Conservation (phyloP, 495 filamentous ascomycete genomes). For the Neurospora tetraspora region DNA sequence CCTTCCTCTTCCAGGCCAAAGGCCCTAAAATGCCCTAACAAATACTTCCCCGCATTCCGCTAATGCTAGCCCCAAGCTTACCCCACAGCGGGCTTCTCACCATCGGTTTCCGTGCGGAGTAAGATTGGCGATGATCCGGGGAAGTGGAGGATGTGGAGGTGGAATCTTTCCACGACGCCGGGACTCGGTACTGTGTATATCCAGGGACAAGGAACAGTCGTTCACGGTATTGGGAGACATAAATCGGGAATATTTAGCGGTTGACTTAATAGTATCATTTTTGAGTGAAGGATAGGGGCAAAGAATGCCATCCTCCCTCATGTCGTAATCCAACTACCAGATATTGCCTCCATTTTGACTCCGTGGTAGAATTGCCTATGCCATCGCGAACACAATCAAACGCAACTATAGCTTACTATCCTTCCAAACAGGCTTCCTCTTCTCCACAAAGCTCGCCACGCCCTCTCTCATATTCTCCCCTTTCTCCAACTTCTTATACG, state of each 20-base stretch:
- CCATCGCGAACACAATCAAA: not conserved
- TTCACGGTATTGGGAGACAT: not conserved
- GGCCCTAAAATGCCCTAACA: not conserved
- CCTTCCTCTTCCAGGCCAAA: not conserved
- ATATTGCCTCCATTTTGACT: not conserved
- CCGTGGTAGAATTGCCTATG: not conserved
- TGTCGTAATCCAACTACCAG: not conserved
- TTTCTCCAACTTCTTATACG: conserved; percentile 48
- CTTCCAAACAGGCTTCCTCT: conserved; percentile 59
- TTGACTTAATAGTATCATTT: too few relatives aligned
- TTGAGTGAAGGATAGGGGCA: not conserved
- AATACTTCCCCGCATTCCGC: not conserved
- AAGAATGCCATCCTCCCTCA: not conserved
- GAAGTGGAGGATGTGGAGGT: not conserved
- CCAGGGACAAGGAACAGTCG: not conserved
- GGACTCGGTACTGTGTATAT: not conserved
- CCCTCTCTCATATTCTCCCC: conserved; percentile 75
- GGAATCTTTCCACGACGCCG: not conserved
- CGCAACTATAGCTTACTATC: conserved; percentile 54
- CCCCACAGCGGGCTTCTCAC: not conserved
- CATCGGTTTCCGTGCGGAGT: not conserved
- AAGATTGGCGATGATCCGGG: not conserved
- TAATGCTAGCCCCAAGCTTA: not conserved
- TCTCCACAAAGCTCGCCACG: conserved; percentile 71
- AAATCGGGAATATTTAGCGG: too few relatives aligned